Evolutionary conservation across 495 filamentous ascomycete genomes (phyloP), one percentile per base, ranked within the genome.

Genomic region (Penicillium antarcticum): DNA sequence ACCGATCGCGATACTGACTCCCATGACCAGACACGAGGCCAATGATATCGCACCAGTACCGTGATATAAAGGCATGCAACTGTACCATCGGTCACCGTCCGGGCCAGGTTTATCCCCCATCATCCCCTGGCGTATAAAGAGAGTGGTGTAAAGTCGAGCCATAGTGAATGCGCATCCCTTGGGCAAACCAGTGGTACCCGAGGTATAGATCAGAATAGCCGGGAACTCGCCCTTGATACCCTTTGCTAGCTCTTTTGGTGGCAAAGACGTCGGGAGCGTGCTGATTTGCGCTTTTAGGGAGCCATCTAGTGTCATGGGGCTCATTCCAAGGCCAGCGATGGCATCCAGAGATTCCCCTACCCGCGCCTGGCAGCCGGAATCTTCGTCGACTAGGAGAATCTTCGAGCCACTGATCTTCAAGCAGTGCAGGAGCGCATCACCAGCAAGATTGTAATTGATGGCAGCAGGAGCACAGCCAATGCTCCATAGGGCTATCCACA

Each of bases 41-140:
- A 79, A 63, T 11, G 66, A 67, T 33, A 87, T 80, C 6, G 73
- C 76, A 0, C 85, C 86, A 0, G 88, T 92, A 9, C 87, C 87
- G 61, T 92, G 88, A 63, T 91, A 92, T 13, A 90, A 65, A 3
- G 88, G 88, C 87, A 92, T 91, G 61, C 86, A 88, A 57, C 80
- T 74, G 67, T 90, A 88, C 81, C 82, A 88, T 17, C 85, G 70
- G 58, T 87, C 83, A 9, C 72, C 76, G 17, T 67, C 68, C 9
- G 72, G 74, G 2, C 75, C 74, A 1, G 55, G 48, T 5, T 45
- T 49, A 36, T 76, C 66, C 19, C 44, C 56, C 50, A 73, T 52
- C 5, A 37, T 6, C 1, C 43, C 47, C 3, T 60, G 47, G 3
- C 73, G 72, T 8, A 71, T 32, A 23, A 26, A 56, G 6, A 67